Conservation (phyloP, 2,329 filamentous ascomycete species). For the Phyllosticta citrichinensis region DNA sequence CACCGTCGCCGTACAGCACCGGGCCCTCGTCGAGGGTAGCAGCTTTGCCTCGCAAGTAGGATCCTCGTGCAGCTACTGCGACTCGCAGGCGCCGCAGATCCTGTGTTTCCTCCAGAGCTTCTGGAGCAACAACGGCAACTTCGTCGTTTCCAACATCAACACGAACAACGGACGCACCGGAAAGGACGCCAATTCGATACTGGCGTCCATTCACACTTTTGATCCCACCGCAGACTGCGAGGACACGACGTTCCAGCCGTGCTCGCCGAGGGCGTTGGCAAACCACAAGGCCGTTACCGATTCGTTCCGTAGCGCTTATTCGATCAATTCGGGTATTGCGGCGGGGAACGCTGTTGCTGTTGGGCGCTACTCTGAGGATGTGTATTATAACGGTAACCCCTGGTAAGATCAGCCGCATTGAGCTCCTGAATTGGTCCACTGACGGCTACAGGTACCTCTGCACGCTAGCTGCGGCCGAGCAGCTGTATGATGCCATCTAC, state of each 20-base stretch:
- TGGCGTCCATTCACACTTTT: slow-evolving; percentile 28
- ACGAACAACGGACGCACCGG: slow-evolving; percentile 33
- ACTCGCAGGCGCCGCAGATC: slow-evolving; percentile 26
- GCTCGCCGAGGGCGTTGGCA: slow-evolving; percentile 28
- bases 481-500: slow-evolving; percentile 10
- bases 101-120: slow-evolving; percentile 26
- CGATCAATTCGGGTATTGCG: slow-evolving; percentile 26
- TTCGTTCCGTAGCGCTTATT: slow-evolving; percentile 27
- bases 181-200: slow-evolving; percentile 28
- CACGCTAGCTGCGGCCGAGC: slow-evolving; percentile 5
- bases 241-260: slow-evolving; percentile 26
- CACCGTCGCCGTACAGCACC: slow-evolving; percentile 28
- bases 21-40: slow-evolving; percentile 27
- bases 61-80: slow-evolving; percentile 28
- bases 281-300: slow-evolving; percentile 24
- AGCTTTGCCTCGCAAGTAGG: slow-evolving; percentile 26
- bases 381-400: slow-evolving; percentile 32
- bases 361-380: slow-evolving; percentile 35
- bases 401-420: slow-evolving; percentile 31
- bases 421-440: slow-evolving; percentile 27
- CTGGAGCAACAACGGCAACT: slow-evolving; percentile 25
- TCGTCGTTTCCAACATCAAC: slow-evolving; percentile 28
- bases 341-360: slow-evolving; percentile 21
- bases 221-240: slow-evolving; percentile 21
- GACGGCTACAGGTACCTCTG: slow-evolving; percentile 16